Base-by-base conservation (phyloP, 202 grass and related monocot genomes). In the Alloteropsis angusta region DNA sequence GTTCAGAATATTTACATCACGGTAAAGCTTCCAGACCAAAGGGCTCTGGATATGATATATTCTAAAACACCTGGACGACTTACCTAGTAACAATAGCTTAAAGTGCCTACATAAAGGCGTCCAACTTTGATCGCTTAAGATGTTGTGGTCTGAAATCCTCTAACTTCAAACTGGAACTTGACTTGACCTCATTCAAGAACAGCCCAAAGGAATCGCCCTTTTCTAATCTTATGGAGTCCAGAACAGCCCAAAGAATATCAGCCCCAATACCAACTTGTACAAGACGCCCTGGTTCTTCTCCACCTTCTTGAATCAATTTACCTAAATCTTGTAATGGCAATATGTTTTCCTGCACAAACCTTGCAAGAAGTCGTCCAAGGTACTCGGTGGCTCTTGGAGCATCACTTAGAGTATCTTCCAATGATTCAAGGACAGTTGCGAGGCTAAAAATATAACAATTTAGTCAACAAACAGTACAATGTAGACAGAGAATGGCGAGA, bases 331-430 rank as follows among this genome's bases (percentile, higher is more conserved):
- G 73, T 45, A 99, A 84, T 9, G 80, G 48, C 37, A 90, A 69
- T 48, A 93, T 78, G 61, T 87, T 83, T 81, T 91, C 92, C 46
- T 79, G 45, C 71, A 99, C 81, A 65, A 91, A 85, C 65, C 71
- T 93, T 43, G 92, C 90, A 84, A 99, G 85, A 52, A 99, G 84
- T 36, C 80, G 75, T 35, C 96, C 96, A 60, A 99, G 88, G 84
- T 93, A 99, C 46, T 99, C 96, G 5, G 84, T 28, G 19, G 96
- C 96, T 75, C 81, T 93, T 63, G 96, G 96, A 80, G 96, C 93
- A 85, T 99, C 96, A 86, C 87, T 96, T 76, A 99, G 76, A 77
- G 92, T 71, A 82, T 99, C 96, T 88, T 96, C 96, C 80, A 99
- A 82, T 66, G 84, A 84, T 60, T 47, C 39, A 71, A 99, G 86